Conservation (phyloP, 331 rosid species). For the Rhamnella rubrinervis region DNA sequence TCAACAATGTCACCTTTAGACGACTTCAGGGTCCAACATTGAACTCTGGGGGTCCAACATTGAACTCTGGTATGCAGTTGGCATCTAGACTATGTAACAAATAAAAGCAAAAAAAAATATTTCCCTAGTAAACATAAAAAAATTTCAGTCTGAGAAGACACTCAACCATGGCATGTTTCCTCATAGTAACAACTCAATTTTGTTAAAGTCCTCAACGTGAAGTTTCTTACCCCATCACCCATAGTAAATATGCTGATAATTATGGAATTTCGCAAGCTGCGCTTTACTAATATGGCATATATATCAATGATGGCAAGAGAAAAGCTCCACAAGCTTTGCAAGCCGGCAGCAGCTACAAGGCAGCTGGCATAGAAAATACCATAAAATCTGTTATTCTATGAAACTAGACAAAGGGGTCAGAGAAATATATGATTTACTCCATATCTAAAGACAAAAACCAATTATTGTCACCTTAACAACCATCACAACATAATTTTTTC, state of each 20-base stretch:
- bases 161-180: background rate
- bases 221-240: slow-evolving; percentile 72
- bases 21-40: background rate
- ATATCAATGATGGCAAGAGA: slow-evolving; percentile 48
- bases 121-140: background rate
- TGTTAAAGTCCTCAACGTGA: background rate
- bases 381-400: slow-evolving; percentile 20
- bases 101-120: background rate
- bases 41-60: background rate
- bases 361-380: slow-evolving; percentile 49
- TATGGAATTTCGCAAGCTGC: slow-evolving; percentile 52
- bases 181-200: background rate
- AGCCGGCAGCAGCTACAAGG: slow-evolving; percentile 69
- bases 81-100: background rate
- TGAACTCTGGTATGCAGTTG: background rate
- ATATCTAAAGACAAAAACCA: background rate
- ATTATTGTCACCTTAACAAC: background rate
- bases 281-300: slow-evolving; percentile 66
- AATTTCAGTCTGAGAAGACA: background rate
- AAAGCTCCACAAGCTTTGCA: slow-evolving; percentile 75
- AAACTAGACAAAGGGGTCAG: background rate
- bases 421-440: background rate
- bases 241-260: slow-evolving; percentile 55
- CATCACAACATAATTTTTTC: too few relatives aligned
- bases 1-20: background rate